These are phyloP conservation scores for Reticulascus tulasneorum DNA, from an alignment of 2,329 filamentous ascomycete species.

Conservation along the genomic window DNA sequence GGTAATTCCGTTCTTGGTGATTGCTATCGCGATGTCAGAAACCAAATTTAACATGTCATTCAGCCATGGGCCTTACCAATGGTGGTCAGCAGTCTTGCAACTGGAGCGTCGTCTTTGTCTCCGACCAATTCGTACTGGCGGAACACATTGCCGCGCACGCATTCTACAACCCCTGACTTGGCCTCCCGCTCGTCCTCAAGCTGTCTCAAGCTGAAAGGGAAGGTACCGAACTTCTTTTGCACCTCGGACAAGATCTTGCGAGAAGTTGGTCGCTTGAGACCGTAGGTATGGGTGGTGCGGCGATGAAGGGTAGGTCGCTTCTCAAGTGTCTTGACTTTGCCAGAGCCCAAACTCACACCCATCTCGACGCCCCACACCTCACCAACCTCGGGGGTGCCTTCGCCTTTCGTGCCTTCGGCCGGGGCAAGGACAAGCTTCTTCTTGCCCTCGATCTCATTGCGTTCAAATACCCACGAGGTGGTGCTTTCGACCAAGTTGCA, in stretches of 20 bases:
- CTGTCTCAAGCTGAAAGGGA: conserved; percentile 96
- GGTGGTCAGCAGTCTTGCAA: conserved; percentile 84
- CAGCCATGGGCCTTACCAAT: conserved; percentile 63
- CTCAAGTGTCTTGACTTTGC: conserved; percentile 90
- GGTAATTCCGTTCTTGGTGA: conserved; percentile 95
- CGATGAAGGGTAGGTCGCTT: conserved; percentile 90
- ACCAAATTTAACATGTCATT: background rate
- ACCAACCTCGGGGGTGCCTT: conserved; percentile 80
- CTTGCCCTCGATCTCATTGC: conserved; percentile 93
- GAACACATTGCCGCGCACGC: conserved; percentile 87
- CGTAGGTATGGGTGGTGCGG: conserved; percentile 86
- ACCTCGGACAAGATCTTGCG: conserved; percentile 91
- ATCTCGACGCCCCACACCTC: conserved; percentile 99
- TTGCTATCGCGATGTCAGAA: conserved; percentile 51
- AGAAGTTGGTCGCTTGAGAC: conserved; percentile 89
- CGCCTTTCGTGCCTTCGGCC: conserved; percentile 82
- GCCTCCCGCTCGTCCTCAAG: conserved; percentile 94
- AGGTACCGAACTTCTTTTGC: conserved; percentile 94
- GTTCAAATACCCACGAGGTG: conserved; percentile 93
- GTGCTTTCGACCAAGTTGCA: conserved; percentile 96
- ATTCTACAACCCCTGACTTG: conserved; percentile 94
- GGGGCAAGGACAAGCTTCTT: conserved; percentile 97
- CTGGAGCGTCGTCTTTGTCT: conserved; percentile 82
- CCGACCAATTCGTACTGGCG: conserved; percentile 95
- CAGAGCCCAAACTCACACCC: conserved; percentile 82